Evolutionary conservation across 2,329 filamentous ascomycete species (phyloP).

Genomic region (Tricladium varicosporioides): DNA sequence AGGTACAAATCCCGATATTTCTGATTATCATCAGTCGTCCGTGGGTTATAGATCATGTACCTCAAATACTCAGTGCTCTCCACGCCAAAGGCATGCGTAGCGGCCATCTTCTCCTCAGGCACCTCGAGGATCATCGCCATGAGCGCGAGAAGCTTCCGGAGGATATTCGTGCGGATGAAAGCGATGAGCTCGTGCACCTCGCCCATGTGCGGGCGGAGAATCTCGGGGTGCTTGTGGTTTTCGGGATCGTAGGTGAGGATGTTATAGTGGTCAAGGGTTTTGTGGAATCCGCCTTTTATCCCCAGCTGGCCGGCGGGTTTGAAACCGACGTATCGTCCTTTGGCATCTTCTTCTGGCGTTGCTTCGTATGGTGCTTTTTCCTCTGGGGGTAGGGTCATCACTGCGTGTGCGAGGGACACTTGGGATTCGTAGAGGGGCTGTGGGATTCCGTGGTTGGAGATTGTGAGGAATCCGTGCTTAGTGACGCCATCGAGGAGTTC

Average conservation of each 20-base stretch:
- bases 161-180: constrained; percentile 30
- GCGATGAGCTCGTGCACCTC: constrained; percentile 31
- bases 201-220: constrained; percentile 24
- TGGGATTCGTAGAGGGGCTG: constrained; percentile 29
- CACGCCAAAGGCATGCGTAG: constrained; percentile 36
- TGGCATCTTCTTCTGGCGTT: constrained; percentile 31
- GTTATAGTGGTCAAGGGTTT: constrained; percentile 15
- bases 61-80: constrained; percentile 40
- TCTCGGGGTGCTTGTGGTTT: constrained; percentile 24
- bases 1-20: constrained; percentile 40
- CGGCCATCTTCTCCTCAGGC: constrained; percentile 37
- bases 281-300: constrained; percentile 20
- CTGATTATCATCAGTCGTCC: constrained; percentile 36
- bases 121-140: constrained; percentile 40
- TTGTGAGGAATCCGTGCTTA: constrained; percentile 56
- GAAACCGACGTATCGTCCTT: constrained; percentile 32
- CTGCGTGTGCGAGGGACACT: constrained; percentile 30
- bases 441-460: constrained; percentile 55
- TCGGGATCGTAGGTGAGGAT: constrained; percentile 24
- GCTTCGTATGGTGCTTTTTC: constrained; percentile 34
- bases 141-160: constrained; percentile 38
- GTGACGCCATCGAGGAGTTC: constrained; percentile 50
- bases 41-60: constrained; percentile 39
- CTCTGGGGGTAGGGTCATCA: constrained; percentile 30
- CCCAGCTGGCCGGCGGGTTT: constrained; percentile 29